phyloP scores from a whole-genome alignment of 2,329 filamentous ascomycete genomes.

The Ciborinia camelliae region DNA sequence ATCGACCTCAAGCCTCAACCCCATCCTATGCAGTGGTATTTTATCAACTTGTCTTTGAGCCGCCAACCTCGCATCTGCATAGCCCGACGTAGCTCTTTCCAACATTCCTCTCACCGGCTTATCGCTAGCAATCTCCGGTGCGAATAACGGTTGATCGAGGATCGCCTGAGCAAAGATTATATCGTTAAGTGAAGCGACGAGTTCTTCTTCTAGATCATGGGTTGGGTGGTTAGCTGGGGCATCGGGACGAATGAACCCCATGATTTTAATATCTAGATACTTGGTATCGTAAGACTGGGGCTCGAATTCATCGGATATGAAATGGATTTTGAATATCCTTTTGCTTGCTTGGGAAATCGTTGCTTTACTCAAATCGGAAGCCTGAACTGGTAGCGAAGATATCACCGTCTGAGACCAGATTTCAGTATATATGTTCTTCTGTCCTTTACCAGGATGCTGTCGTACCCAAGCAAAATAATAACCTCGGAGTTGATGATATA shows the following conservation, averaged over 20 bases:
- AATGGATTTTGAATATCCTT: slow-evolving; percentile 50
- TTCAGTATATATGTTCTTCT: slow-evolving; percentile 20
- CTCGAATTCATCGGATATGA: slow-evolving; percentile 51
- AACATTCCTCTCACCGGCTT: slow-evolving; percentile 43
- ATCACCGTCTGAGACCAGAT: slow-evolving; percentile 60
- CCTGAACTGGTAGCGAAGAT: slow-evolving; percentile 50
- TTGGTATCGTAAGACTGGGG: slow-evolving; percentile 42
- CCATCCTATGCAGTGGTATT: slow-evolving; percentile 56
- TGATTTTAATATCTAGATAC: slow-evolving; percentile 52
- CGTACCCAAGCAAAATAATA: slow-evolving; percentile 63
- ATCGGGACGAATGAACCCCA: slow-evolving; percentile 55
- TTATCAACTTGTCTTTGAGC: slow-evolving; percentile 55
- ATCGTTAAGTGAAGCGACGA: slow-evolving; percentile 42
- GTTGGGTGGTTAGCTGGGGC: slow-evolving; percentile 43
- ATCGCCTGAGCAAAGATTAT: slow-evolving; percentile 38
- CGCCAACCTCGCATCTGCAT: slow-evolving; percentile 47
- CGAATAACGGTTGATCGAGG: slow-evolving; percentile 42
- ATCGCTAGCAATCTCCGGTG: slow-evolving; percentile 32
- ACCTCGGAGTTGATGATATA: slow-evolving; percentile 54
- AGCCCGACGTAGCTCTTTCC: slow-evolving; percentile 41
- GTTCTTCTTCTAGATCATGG: slow-evolving; percentile 40
- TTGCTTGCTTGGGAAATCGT: slow-evolving; percentile 44
- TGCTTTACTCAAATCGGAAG: slow-evolving; percentile 30
- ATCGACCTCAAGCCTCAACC: slow-evolving; percentile 51
- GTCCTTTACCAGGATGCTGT: slow-evolving; percentile 30